Conservation (phyloP, 2,329 filamentous ascomycete genomes). For the Pyrenochaeta sp. region DNA sequence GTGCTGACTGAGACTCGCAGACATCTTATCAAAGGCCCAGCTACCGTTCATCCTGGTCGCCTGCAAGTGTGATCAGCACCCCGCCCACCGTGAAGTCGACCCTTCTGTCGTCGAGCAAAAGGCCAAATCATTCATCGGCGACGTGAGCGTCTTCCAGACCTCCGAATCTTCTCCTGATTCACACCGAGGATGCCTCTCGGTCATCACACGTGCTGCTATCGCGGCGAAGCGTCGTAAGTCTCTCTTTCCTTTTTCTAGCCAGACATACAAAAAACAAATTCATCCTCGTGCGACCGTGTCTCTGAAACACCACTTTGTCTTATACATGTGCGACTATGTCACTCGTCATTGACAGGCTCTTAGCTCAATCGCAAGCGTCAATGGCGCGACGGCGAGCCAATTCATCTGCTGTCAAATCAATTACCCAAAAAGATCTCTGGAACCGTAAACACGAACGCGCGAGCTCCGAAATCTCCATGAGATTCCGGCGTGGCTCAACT, state of each 20-base stretch:
- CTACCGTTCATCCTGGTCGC: conserved; percentile 83
- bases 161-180: conserved; percentile 74
- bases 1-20: conserved; percentile 56
- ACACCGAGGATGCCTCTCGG: conserved; percentile 76
- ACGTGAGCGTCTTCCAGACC: conserved; percentile 74
- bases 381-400: conserved; percentile 53
- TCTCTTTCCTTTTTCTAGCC: conserved; percentile 12
- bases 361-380: conserved; percentile 45
- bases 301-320: not conserved
- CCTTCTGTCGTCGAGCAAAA: conserved; percentile 70
- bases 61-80: conserved; percentile 85
- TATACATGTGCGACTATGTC: not conserved
- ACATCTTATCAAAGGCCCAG: conserved; percentile 73
- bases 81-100: conserved; percentile 74
- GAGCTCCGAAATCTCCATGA: conserved; percentile 55
- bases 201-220: conserved; percentile 76
- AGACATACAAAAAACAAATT: not conserved
- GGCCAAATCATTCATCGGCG: conserved; percentile 68
- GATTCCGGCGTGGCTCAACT: conserved; percentile 37
- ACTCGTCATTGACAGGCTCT: conserved; percentile 20
- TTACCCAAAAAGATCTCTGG: conserved; percentile 50
- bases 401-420: conserved; percentile 52
- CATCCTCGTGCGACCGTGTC: not conserved
- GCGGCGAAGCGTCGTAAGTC: conserved; percentile 71
- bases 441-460: conserved; percentile 54